phyloP scores from a whole-genome alignment of 2,329 filamentous ascomycete genomes.

The Fusarium robinianum region DNA sequence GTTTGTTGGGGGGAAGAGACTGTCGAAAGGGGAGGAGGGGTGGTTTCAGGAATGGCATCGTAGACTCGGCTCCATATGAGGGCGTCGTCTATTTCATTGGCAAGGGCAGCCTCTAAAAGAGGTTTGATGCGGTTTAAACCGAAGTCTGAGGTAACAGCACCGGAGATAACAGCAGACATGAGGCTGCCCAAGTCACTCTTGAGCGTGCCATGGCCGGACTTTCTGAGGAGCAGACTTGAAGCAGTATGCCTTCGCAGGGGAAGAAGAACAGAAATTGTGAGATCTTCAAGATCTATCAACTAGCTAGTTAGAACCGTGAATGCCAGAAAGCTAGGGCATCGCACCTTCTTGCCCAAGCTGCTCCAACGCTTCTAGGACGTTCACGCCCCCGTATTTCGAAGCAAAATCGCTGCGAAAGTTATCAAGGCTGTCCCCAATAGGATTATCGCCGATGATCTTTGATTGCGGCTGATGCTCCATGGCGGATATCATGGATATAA shows the following conservation, averaged over 20 bases:
- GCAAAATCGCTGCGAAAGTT: slow-evolving; percentile 32
- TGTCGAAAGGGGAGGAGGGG: slow-evolving; percentile 35
- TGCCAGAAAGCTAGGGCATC: too few species aligned
- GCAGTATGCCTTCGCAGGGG: slow-evolving; percentile 24
- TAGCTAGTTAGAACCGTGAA: too few species aligned
- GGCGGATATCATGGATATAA: too few species aligned
- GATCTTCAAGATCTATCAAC: slow-evolving; percentile 33
- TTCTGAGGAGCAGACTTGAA: slow-evolving; percentile 3
- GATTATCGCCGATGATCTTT: slow-evolving; percentile 35
- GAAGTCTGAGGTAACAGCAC: too few species aligned
- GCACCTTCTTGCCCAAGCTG: slow-evolving; percentile 33
- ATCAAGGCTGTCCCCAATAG: slow-evolving; percentile 39
- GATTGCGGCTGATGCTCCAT: slow-evolving; percentile 21
- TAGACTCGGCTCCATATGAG: slow-evolving; percentile 46
- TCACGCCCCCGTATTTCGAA: slow-evolving; percentile 27
- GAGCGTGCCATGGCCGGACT: slow-evolving; percentile 3
- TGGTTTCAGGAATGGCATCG: slow-evolving; percentile 36
- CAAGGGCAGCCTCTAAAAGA: slow-evolving; percentile 38
- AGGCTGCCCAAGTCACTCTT: slow-evolving; percentile 12
- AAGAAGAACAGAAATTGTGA: slow-evolving; percentile 31
- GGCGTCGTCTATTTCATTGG: slow-evolving; percentile 35
- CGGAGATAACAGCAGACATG: slow-evolving; percentile 6
- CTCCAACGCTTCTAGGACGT: slow-evolving; percentile 29
- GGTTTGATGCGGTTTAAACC: slow-evolving; percentile 38
- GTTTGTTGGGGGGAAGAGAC: slow-evolving; percentile 34